These are phyloP conservation scores for Xylaria multiplex DNA, from an alignment of 2,329 filamentous ascomycete genomes.

Conservation along the genomic window DNA sequence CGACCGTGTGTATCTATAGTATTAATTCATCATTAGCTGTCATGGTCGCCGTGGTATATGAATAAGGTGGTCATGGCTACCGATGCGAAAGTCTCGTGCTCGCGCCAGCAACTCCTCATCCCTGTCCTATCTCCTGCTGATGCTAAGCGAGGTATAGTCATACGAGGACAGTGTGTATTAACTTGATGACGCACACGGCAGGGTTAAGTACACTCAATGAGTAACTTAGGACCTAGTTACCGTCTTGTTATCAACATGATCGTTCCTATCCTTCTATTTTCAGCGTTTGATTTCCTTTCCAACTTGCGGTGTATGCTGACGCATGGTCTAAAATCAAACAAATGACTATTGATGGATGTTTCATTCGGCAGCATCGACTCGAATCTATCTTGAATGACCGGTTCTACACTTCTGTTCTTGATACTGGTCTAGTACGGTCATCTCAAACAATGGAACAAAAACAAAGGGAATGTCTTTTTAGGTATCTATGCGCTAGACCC, in stretches of 20 bases:
- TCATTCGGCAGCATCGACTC: background rate
- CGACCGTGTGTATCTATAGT: too few relatives aligned
- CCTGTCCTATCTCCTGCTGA: too few relatives aligned
- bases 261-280: background rate
- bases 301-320: too few relatives aligned
- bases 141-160: background rate
- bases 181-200: background rate
- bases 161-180: background rate
- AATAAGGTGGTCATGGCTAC: background rate
- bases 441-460: slow-evolving; percentile 6
- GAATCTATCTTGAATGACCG: too few relatives aligned
- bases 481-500: background rate
- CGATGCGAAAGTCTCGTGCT: background rate
- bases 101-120: too few relatives aligned
- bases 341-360: background rate
- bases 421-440: background rate
- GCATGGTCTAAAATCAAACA: background rate
- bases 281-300: background rate
- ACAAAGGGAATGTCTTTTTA: background rate
- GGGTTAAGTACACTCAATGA: background rate
- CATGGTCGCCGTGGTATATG: background rate
- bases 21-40: too few relatives aligned
- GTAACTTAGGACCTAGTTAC: background rate
- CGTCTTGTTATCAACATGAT: background rate
- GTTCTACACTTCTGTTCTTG: background rate